These are phyloP conservation scores for Pseudogymnoascus sp. DNA, from an alignment of 2,329 filamentous ascomycete genomes.

Conservation along the genomic window DNA sequence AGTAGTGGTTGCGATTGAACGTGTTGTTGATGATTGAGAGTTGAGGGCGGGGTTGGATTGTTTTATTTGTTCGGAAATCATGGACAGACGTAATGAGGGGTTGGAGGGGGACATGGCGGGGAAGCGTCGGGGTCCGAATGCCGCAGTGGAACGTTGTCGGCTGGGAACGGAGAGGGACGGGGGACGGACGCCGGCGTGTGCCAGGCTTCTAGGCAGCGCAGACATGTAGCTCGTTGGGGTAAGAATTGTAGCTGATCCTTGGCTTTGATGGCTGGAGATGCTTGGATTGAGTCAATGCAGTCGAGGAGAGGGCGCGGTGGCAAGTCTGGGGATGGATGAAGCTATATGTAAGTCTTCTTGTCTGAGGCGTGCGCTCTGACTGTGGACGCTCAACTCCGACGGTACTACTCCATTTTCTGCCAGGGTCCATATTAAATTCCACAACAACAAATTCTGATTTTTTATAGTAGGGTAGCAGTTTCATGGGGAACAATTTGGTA, in stretches of 20 bases:
- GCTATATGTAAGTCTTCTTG: background rate
- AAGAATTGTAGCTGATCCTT: background rate
- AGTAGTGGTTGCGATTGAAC: background rate
- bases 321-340: background rate
- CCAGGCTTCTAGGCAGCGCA: background rate
- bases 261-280: background rate
- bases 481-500: background rate
- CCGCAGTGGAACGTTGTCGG: background rate
- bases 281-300: background rate
- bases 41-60: background rate
- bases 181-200: background rate
- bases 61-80: background rate
- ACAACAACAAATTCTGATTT: background rate
- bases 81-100: slow-evolving; percentile 7
- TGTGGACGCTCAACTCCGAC: background rate
- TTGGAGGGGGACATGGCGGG: slow-evolving; percentile 5
- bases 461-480: background rate
- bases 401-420: background rate
- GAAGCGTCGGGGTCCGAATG: background rate
- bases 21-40: background rate
- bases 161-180: slow-evolving; percentile 2
- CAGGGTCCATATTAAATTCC: background rate
- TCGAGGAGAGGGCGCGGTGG: background rate
- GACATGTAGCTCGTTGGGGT: background rate
- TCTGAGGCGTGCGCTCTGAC: background rate